These are phyloP conservation scores for Aspergillus melleus DNA, from an alignment of 2,329 filamentous ascomycete genomes.

Conservation along the genomic window DNA sequence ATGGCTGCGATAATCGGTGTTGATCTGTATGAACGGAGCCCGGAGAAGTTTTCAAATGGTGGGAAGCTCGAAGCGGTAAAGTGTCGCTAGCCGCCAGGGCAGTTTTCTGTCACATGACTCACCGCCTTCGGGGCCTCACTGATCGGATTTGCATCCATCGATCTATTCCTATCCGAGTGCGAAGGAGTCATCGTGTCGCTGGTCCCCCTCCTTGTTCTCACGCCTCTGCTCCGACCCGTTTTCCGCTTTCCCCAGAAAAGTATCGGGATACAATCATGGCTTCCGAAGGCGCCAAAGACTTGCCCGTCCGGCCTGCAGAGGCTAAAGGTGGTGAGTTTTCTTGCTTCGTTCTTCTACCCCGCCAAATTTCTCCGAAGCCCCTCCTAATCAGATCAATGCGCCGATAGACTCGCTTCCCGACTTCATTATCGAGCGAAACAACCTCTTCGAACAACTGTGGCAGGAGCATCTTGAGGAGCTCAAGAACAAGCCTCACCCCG, in stretches of 20 bases:
- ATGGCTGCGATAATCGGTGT: constrained; percentile 32
- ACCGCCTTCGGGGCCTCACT: constrained; percentile 35
- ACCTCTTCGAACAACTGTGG: constrained; percentile 86
- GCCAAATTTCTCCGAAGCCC: constrained; percentile 33
- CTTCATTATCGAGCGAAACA: constrained; percentile 80
- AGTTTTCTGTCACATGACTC: constrained; percentile 35
- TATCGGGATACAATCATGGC: constrained; percentile 28
- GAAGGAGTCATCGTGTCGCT: constrained; percentile 14
- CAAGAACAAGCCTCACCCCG: constrained; percentile 49
- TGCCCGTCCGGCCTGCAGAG: constrained; percentile 37
- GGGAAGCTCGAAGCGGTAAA: constrained; percentile 48
- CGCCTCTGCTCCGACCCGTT: constrained; percentile 9
- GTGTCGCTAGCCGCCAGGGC: constrained; percentile 37
- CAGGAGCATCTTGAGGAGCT: constrained; percentile 78
- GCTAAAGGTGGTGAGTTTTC: constrained; percentile 27
- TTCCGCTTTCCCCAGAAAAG: constrained; percentile 22
- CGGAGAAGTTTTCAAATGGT: constrained; percentile 44
- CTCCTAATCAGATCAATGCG: constrained; percentile 25
- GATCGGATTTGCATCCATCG: constrained; percentile 11
- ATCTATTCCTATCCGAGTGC: constrained; percentile 1
- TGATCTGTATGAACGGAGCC: constrained; percentile 25
- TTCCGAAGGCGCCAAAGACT: constrained; percentile 36
- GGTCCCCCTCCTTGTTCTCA: constrained; percentile 10
- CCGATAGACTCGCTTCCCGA: constrained; percentile 57
- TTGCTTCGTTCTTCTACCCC: constrained; percentile 26